Percentiles rank a stretch among this genome's conserved stretches.
Conservation (phyloP, 1,284 basidiomycete species). For the Ceratobasidium sp. region DNA sequence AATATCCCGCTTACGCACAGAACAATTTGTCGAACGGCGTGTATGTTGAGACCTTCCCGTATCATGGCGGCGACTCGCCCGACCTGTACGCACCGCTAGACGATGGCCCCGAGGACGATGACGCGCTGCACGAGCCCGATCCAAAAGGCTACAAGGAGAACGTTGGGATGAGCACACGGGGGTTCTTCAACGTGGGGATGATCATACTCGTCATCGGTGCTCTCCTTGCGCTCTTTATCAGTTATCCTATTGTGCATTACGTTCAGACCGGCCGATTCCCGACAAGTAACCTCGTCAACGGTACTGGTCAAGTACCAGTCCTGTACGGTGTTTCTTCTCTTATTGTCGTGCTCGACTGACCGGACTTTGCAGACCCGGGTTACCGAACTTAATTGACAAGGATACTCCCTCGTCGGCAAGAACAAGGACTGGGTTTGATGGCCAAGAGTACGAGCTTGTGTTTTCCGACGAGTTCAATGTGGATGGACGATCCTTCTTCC, state of each 20-base stretch:
- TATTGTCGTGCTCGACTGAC: background rate
- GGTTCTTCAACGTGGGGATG: conserved; percentile 47
- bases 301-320: conserved; percentile 55
- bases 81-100: conserved; percentile 25
- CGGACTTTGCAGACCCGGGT: conserved; percentile 46
- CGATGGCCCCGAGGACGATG: conserved; percentile 45
- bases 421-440: conserved; percentile 53
- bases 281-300: conserved; percentile 30
- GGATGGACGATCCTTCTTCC: conserved; percentile 62
- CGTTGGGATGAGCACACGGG: conserved; percentile 49
- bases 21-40: conserved; percentile 33
- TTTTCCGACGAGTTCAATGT: conserved; percentile 64
- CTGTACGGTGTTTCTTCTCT: conserved; percentile 47
- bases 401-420: conserved; percentile 56
- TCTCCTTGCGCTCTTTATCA: conserved; percentile 48
- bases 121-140: conserved; percentile 48
- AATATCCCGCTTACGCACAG: conserved; percentile 43
- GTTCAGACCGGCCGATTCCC: background rate
- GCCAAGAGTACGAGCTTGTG: conserved; percentile 58
- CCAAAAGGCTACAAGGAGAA: conserved; percentile 44
- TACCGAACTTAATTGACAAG: conserved; percentile 55
- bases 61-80: conserved; percentile 40
- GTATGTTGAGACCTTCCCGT: conserved; percentile 36
- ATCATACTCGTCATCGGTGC: conserved; percentile 46
- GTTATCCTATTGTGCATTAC: conserved; percentile 45